phyloP scores from a whole-genome alignment of 768 basidiomycete genomes.

The Boletus rubroflammeus region DNA sequence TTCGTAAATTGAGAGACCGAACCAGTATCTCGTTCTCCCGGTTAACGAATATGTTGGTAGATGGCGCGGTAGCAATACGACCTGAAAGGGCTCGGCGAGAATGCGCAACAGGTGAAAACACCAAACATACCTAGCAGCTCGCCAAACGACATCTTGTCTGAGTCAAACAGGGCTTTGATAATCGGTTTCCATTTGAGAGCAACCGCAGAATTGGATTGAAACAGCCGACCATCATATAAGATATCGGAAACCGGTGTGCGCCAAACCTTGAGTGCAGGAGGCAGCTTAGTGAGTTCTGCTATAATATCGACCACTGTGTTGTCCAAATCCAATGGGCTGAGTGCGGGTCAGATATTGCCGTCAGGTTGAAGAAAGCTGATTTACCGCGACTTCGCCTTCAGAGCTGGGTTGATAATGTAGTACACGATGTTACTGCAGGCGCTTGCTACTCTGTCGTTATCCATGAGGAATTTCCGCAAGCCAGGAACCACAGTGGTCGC shows the following conservation, averaged over 20 bases:
- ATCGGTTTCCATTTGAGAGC: constrained; percentile 72
- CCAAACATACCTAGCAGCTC: constrained; percentile 71
- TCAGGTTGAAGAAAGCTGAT: constrained; percentile 9
- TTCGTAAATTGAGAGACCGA: constrained; percentile 80
- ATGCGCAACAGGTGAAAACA: constrained; percentile 28
- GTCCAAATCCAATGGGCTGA: constrained; percentile 78
- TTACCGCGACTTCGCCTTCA: constrained; percentile 76
- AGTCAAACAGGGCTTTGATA: constrained; percentile 75
- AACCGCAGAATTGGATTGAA: constrained; percentile 62
- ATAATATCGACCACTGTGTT: constrained; percentile 61
- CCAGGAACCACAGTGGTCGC: constrained; percentile 67
- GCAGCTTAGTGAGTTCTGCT: constrained; percentile 73
- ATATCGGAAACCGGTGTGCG: constrained; percentile 73
- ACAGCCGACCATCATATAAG: constrained; percentile 82
- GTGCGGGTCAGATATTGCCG: constrained; percentile 7
- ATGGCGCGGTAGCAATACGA: constrained; percentile 78
- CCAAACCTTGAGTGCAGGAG: constrained; percentile 82
- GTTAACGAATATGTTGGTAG: constrained; percentile 95
- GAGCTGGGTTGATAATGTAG: constrained; percentile 74
- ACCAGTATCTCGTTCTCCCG: constrained; percentile 89
- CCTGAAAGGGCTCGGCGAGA: constrained; percentile 38
- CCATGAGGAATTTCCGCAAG: constrained; percentile 73
- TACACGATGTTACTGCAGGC: constrained; percentile 82
- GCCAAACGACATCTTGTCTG: constrained; percentile 80
- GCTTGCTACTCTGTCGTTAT: constrained; percentile 78